Base-by-base conservation (phyloP, 768 basidiomycete species). In the Panellus pusillus region DNA sequence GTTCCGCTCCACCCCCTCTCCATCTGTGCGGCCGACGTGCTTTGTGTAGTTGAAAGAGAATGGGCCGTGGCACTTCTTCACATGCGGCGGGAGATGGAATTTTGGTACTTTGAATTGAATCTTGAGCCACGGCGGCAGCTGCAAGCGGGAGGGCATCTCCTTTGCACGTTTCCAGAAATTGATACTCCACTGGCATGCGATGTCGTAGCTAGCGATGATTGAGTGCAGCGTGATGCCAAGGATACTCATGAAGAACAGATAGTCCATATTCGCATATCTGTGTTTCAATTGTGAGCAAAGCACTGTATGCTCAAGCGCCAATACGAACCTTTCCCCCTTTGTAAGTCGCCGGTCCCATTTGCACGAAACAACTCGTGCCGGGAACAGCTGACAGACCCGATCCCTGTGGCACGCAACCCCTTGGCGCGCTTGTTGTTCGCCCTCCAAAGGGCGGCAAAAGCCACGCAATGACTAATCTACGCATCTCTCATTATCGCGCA, bases 1-100 rank as follows among this genome's bases (percentile, higher is more conserved):
- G 2, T 60, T 62, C 0, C 63, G 49, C 43, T 78, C 73, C 0
- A 69, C 61, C 0, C 58, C 71, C 46, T 77, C 72, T 0, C 74
- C 70, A 57, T 72, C 68, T 6, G 63, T 68, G 0, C 65, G 57
- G 5, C 68, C 69, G 24, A 64, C 60, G 1, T 66, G 52, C 12
- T 49, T 49, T 42, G 59, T 12, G 54, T 53, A n/a, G 39, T 48
- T n/a, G n/a, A n/a, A n/a, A n/a, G n/a, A n/a, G n/a, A n/a, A n/a
- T n/a, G n/a, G n/a, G n/a, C n/a, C n/a, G n/a, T 58, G 56, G 44
- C 67, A 69, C 13, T 54, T 44, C 0, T 55, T 37, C 1, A 60
- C 44, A 35, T 75, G 73, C 0, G 58, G 65, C 0, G 62, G 61
- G 3, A 70, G 53, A 19, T 75, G 74, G 17, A 68, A 72, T 48